phyloP scores from a whole-genome alignment of 805 yeast genomes.

The Myxozyma nipponensis region DNA sequence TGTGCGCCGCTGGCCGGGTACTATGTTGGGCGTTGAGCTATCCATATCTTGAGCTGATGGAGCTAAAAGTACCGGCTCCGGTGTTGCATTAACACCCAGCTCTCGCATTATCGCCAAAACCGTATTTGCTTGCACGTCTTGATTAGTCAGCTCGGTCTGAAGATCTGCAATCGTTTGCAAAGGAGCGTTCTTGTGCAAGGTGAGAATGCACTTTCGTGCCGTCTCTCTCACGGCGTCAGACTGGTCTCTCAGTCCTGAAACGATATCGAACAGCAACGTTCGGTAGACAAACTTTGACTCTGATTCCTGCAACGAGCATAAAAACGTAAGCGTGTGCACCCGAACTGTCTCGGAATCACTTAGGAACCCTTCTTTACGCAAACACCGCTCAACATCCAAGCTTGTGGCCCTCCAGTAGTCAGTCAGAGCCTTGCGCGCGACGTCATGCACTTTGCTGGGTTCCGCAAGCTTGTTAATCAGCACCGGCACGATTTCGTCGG shows the following conservation, averaged over 20 bases:
- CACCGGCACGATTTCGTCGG: constrained; percentile 36
- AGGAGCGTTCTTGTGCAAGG: constrained; percentile 37
- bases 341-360: constrained; percentile 30
- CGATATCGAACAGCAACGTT: constrained; percentile 37
- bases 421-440: constrained; percentile 35
- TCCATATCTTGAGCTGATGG: neutral
- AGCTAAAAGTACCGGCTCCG: neutral
- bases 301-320: constrained; percentile 31
- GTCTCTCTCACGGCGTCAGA: constrained; percentile 29
- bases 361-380: constrained; percentile 36
- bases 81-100: constrained; percentile 3
- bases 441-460: constrained; percentile 28
- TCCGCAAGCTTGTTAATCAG: constrained; percentile 38
- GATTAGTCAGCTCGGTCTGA: constrained; percentile 6
- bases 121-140: constrained; percentile 4
- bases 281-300: constrained; percentile 33
- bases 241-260: constrained; percentile 33
- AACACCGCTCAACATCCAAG: constrained; percentile 34
- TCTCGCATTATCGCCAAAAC: neutral
- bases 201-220: constrained; percentile 36
- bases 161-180: constrained; percentile 13
- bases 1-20: constrained; percentile 4
- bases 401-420: constrained; percentile 42
- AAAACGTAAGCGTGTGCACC: constrained; percentile 29
- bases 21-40: neutral